phyloP scores from a whole-genome alignment of 1,139 yeast genomes.

The Kluyveromyces sp. region DNA sequence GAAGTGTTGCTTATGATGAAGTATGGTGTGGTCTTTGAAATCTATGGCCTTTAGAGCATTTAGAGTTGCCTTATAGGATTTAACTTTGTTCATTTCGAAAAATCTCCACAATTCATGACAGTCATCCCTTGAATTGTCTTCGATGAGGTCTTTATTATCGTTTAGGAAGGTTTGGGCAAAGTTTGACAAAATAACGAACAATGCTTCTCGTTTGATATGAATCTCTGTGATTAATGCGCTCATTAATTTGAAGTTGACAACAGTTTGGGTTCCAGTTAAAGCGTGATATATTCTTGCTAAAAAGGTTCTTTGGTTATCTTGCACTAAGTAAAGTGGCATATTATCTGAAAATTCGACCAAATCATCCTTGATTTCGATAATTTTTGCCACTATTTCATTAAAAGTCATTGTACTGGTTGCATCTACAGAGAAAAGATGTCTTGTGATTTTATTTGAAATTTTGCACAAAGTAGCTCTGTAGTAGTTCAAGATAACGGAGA shows the following conservation, averaged over 20 bases:
- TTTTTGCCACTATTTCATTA: constrained; percentile 18
- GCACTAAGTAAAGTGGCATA: constrained; percentile 20
- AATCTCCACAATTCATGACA: constrained; percentile 11
- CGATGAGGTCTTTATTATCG: constrained; percentile 15
- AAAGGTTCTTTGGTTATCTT: constrained; percentile 19
- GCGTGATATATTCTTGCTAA: constrained; percentile 17
- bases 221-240: constrained; percentile 19
- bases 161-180: constrained; percentile 16
- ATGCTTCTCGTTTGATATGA: constrained; percentile 16
- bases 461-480: constrained; percentile 13
- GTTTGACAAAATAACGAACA: constrained; percentile 15
- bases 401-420: constrained; percentile 15
- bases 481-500: constrained; percentile 20
- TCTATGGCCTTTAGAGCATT: constrained; percentile 14
- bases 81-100: constrained; percentile 11
- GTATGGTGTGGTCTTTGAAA: constrained; percentile 15
- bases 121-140: constrained; percentile 11
- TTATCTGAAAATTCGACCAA: constrained; percentile 19
- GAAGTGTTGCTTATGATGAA: constrained; percentile 14
- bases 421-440: constrained; percentile 17
- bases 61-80: constrained; percentile 14
- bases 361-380: constrained; percentile 12
- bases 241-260: constrained; percentile 17
- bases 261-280: constrained; percentile 14
- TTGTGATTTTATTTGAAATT: constrained; percentile 15